Conservation (phyloP, 148 eudicot genomes). For the Vaccinium darrowii region DNA sequence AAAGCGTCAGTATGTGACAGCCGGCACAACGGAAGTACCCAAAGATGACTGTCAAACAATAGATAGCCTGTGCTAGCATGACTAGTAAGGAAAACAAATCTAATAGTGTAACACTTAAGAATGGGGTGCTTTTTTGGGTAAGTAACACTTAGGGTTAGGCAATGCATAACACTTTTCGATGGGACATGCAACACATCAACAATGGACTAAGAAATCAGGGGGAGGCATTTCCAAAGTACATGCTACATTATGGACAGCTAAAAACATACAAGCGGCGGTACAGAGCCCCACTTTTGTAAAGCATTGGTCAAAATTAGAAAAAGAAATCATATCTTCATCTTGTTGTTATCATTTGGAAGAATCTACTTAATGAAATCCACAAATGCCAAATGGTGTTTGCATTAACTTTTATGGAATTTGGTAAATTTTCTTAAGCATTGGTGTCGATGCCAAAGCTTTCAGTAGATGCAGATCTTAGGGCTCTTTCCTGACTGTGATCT, state of each 20-base stretch:
- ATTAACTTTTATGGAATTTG: too few species aligned
- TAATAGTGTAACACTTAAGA: background rate
- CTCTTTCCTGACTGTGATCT: too few species aligned
- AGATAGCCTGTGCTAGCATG: background rate
- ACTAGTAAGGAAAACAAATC: background rate
- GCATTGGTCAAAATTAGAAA: background rate
- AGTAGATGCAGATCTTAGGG: too few species aligned
- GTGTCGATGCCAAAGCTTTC: too few species aligned
- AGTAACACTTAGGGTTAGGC: background rate
- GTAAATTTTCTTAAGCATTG: too few species aligned
- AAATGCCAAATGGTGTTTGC: too few species aligned
- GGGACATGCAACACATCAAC: background rate
- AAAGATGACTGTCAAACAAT: background rate
- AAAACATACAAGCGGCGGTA: background rate
- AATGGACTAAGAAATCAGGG: background rate
- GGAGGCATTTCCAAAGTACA: background rate
- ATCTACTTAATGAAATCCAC: too few species aligned
- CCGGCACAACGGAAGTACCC: background rate
- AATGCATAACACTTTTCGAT: background rate
- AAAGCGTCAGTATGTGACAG: constrained; percentile 6
- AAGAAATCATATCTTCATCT: background rate
- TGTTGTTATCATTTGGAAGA: too few species aligned
- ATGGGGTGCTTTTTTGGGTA: background rate
- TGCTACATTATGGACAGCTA: background rate
- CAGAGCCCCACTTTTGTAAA: background rate